Base-by-base conservation (phyloP, 2,329 filamentous ascomycete genomes). In the Camillea tinctor region DNA sequence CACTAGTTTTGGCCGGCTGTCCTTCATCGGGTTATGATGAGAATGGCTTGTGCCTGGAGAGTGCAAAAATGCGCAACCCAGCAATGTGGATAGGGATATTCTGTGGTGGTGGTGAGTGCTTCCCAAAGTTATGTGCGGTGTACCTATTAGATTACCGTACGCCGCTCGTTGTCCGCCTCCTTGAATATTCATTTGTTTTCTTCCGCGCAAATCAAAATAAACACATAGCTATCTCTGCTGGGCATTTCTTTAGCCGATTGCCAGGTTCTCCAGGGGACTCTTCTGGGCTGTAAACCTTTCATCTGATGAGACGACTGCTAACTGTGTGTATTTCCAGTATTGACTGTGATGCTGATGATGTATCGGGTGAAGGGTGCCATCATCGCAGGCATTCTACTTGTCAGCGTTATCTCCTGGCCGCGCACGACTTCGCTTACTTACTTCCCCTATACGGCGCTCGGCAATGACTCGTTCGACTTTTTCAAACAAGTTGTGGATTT, bases 41-140 rank as follows among this genome's bases (percentile, higher is more conserved):
- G 11, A 77, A 76, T 21, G 89, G 88, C 9, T 69, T 85, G 6
- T 95, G 91, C 72, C 84, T 84, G 0, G 77, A 79, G 54, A 74
- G 76, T 17, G 79, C 84, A 57, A 93, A 93, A 81, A 94, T 96
- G 91, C 86, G 91, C 62, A 91, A 84, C 69, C 90, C 92, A 1
- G 86, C 88, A 22, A 86, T 96, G 84, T 96, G 92, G 92, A 82
- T 96, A 55, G 92, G 92, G 44, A 93, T 96, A 68, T 95, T 96
- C 80, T 91, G 89, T 67, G 91, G 92, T 50, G 91, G 92, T 61
- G 83, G 49, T 50, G 19, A 50, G 49, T 19, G 17, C 17, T 44
- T 44, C 17, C 6, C 11, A 44, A 4, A n/a, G 5, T n/a, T 17
- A 44, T 44, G 36, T 11, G 6, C 13, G n/a, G 36, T 2, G 17